A percentile compares a stretch with the other conserved stretches of the same genome.
Evolutionary conservation across 2,329 filamentous ascomycete genomes (phyloP).

Genomic region (Trichoderma asperellum): DNA sequence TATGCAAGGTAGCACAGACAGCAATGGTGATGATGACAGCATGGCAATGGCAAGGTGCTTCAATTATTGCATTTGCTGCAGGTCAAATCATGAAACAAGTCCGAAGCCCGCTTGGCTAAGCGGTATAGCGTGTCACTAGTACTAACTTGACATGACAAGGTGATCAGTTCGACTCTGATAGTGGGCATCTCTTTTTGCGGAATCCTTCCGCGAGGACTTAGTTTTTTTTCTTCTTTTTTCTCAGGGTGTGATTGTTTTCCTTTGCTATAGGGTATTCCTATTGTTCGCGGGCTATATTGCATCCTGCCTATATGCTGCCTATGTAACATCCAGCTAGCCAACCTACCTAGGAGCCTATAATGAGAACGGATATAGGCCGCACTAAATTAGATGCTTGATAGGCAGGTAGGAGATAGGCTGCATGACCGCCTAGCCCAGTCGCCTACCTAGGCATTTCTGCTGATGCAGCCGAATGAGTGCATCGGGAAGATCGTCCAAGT

Average conservation of each 20-base stretch:
- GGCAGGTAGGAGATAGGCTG: background rate
- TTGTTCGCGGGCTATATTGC: too few species aligned
- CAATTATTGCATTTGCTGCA: slow-evolving; percentile 3
- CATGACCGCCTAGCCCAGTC: background rate
- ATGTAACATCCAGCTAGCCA: background rate
- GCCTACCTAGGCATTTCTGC: background rate
- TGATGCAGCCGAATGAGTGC: background rate
- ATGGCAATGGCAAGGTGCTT: background rate
- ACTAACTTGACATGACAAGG: slow-evolving; percentile 27
- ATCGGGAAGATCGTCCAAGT: background rate
- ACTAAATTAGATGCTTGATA: background rate
- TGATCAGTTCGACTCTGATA: slow-evolving; percentile 30
- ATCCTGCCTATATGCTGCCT: background rate
- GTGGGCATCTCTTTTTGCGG: slow-evolving; percentile 21
- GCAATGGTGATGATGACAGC: background rate
- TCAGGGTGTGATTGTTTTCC: background rate
- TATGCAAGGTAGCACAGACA: too few species aligned
- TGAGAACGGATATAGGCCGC: background rate
- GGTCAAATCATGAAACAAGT: background rate
- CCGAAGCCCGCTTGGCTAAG: slow-evolving; percentile 29
- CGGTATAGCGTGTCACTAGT: slow-evolving; percentile 31
- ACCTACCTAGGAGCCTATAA: background rate
- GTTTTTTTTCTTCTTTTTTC: background rate
- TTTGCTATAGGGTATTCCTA: too few species aligned
- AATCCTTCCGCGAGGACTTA: background rate